A percentile compares a stretch with the other conserved stretches of the same genome.
Evolutionary conservation across 2,329 filamentous ascomycete species (phyloP).

Genomic region (Venturia carpophila): DNA sequence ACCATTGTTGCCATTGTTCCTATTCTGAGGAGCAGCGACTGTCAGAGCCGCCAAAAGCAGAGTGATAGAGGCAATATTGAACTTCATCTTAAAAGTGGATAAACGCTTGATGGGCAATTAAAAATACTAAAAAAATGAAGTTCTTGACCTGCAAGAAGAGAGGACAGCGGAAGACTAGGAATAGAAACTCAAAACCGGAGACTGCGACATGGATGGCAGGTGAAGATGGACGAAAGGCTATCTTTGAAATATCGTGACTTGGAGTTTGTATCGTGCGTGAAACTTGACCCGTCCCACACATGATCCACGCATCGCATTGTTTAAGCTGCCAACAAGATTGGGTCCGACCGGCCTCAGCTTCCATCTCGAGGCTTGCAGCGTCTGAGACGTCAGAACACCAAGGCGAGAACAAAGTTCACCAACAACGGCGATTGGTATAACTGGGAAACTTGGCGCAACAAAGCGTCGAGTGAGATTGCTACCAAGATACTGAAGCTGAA

Average conservation of each 20-base stretch:
- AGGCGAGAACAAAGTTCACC: background rate
- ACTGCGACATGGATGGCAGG: background rate
- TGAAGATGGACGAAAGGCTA: background rate
- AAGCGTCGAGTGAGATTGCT: background rate
- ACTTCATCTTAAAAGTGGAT: conserved; percentile 11
- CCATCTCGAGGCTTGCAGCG: conserved; percentile 4
- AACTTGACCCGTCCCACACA: conserved; percentile 7
- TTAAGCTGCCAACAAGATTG: background rate
- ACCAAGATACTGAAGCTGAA: background rate
- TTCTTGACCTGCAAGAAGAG: conserved; percentile 16
- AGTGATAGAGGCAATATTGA: background rate
- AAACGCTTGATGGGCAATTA: background rate
- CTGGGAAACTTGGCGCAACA: background rate
- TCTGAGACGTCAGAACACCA: background rate
- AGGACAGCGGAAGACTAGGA: background rate
- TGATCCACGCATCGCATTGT: background rate
- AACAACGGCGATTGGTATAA: background rate
- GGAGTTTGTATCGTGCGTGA: background rate
- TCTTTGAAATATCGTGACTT: conserved; percentile 7
- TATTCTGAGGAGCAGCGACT: conserved; percentile 11
- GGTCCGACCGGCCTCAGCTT: conserved; percentile 1
- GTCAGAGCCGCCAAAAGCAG: conserved; percentile 13
- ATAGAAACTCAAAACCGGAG: background rate
- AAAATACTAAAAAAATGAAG: conserved; percentile 3
- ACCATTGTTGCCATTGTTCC: conserved; percentile 13